These are phyloP conservation scores for Sideroxylon spinosum DNA, from an alignment of 179 eudicot genomes.

Conservation along the genomic window DNA sequence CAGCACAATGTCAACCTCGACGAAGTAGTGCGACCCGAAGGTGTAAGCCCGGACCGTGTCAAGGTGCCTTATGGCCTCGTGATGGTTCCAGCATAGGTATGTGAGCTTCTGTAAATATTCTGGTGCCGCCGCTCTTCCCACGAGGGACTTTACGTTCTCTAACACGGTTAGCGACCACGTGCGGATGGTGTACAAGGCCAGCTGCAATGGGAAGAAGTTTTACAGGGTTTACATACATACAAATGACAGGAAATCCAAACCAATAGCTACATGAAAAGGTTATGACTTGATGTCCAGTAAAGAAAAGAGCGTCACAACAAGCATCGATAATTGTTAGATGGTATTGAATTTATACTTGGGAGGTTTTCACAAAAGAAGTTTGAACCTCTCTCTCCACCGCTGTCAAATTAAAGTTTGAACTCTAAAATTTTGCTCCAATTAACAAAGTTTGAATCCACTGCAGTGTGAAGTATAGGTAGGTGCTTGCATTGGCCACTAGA, in stretches of 20 bases:
- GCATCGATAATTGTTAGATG: no score
- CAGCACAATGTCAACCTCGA: constrained; percentile 76
- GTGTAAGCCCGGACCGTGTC: constrained; percentile 87
- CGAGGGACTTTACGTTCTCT: constrained; percentile 74
- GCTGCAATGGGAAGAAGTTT: constrained; percentile 31
- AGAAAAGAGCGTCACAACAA: no score
- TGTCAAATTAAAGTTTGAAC: no score
- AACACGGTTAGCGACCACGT: constrained; percentile 82
- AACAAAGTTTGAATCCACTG: neutral
- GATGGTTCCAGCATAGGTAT: constrained; percentile 84
- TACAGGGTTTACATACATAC: neutral
- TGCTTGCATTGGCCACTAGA: neutral
- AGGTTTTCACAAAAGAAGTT: no score
- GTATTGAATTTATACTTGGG: no score
- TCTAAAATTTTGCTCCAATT: neutral
- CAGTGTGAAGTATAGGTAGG: neutral
- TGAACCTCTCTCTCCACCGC: neutral
- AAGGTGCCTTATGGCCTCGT: constrained; percentile 66
- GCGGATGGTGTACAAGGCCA: constrained; percentile 76
- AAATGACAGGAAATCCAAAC: neutral
- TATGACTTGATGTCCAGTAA: no score
- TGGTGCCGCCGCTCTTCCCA: constrained; percentile 71
- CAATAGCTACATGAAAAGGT: no score
- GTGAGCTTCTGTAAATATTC: constrained; percentile 70
- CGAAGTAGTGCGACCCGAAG: constrained; percentile 79